These are phyloP conservation scores for Globisporangium cylindrosporum DNA, from an alignment of 352 stramenopile genomes.

Conservation along the genomic window DNA sequence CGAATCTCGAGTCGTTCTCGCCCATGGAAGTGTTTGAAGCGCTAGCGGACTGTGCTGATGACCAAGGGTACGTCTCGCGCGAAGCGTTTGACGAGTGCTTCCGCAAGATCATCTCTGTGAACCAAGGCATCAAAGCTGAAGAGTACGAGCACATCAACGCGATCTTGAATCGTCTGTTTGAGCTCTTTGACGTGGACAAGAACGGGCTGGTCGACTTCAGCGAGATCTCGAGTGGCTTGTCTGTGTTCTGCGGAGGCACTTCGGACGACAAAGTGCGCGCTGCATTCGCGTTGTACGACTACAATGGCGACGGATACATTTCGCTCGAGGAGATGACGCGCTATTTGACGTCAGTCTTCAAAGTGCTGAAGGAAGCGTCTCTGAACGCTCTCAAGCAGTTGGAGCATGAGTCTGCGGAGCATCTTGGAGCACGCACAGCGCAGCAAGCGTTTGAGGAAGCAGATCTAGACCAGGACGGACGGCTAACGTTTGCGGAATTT, in stretches of 20 bases:
- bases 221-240: slow-evolving; percentile 84
- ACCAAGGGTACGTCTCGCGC: slow-evolving; percentile 70
- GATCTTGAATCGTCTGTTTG: slow-evolving; percentile 78
- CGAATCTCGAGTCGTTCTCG: slow-evolving; percentile 70
- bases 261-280: slow-evolving; percentile 73
- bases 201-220: slow-evolving; percentile 84
- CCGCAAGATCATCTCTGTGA: slow-evolving; percentile 62
- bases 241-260: slow-evolving; percentile 80
- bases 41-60: slow-evolving; percentile 62
- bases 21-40: slow-evolving; percentile 79
- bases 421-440: slow-evolving; percentile 60
- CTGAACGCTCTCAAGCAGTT: slow-evolving; percentile 44
- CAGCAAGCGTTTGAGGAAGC: slow-evolving; percentile 74
- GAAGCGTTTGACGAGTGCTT: slow-evolving; percentile 78
- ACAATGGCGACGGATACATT: slow-evolving; percentile 83
- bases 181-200: slow-evolving; percentile 83
- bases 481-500: slow-evolving; percentile 77
- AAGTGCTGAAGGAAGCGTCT: slow-evolving; percentile 76
- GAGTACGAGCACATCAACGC: slow-evolving; percentile 66
- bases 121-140: slow-evolving; percentile 41
- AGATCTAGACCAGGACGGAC: slow-evolving; percentile 62
- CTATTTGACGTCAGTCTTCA: slow-evolving; percentile 86
- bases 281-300: slow-evolving; percentile 83
- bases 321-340: slow-evolving; percentile 82
- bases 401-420: slow-evolving; percentile 51